phyloP scores from a whole-genome alignment of 306 rosid genomes.

The Rosa multiflora region DNA sequence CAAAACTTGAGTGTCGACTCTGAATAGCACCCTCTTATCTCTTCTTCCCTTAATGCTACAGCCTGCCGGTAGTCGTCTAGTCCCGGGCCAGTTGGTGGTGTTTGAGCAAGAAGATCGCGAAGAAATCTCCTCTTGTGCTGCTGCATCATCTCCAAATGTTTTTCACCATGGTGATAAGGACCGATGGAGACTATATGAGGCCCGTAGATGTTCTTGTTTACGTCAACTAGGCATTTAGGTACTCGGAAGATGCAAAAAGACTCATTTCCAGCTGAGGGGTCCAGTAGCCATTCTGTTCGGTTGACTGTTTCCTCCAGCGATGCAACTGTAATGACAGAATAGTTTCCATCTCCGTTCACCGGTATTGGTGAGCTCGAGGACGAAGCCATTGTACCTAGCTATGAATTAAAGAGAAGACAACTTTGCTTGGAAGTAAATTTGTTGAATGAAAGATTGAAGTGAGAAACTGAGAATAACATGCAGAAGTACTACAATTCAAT shows the following conservation, averaged over 20 bases:
- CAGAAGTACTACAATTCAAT: too few relatives aligned
- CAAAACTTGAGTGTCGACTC: constrained; percentile 24
- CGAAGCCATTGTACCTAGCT: background rate
- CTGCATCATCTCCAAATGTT: constrained; percentile 47
- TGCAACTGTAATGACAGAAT: background rate
- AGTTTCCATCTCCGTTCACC: background rate
- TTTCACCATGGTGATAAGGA: constrained; percentile 42
- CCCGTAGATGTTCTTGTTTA: constrained; percentile 39
- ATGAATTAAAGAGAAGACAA: background rate
- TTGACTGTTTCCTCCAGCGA: background rate
- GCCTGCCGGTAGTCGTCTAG: constrained; percentile 15
- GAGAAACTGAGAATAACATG: too few relatives aligned
- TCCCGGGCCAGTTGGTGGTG: background rate
- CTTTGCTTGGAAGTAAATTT: too few relatives aligned
- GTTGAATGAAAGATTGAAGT: too few relatives aligned
- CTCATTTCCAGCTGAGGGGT: constrained; percentile 31
- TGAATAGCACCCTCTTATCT: constrained; percentile 49
- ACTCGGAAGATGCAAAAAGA: constrained; percentile 49
- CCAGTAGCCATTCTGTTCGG: background rate
- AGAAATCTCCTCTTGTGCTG: constrained; percentile 57
- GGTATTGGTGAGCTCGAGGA: background rate
- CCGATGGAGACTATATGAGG: constrained; percentile 68
- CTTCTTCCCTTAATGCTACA: constrained; percentile 24
- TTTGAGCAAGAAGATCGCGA: constrained; percentile 31
- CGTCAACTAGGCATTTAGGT: constrained; percentile 35